Conservation (phyloP, 139 green algal genomes). For the Pycnococcus provasolii region DNA sequence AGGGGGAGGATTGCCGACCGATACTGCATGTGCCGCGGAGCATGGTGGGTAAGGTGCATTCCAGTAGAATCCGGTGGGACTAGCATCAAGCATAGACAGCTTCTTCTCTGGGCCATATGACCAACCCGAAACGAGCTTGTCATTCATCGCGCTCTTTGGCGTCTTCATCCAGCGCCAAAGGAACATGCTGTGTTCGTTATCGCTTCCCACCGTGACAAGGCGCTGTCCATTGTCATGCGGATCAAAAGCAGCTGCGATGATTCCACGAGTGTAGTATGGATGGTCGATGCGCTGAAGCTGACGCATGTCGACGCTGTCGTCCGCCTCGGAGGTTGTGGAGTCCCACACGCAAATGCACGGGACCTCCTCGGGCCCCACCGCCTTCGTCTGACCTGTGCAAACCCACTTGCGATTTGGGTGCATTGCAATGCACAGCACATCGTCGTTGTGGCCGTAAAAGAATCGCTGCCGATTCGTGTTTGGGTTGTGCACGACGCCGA, state of each 20-base stretch:
- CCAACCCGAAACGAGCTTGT: no score
- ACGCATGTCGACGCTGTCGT: background rate
- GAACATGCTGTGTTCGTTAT: constrained; percentile 20
- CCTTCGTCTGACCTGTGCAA: constrained; percentile 21
- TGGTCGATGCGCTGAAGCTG: constrained; percentile 8
- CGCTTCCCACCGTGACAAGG: background rate
- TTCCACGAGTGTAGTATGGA: background rate
- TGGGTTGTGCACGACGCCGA: constrained; percentile 23
- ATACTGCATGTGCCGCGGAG: no score
- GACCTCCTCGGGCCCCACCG: background rate
- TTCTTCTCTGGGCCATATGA: no score
- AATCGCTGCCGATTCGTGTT: constrained; percentile 19
- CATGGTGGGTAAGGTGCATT: no score
- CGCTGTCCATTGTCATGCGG: background rate
- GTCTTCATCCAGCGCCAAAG: constrained; percentile 14
- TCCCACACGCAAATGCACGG: constrained; percentile 23
- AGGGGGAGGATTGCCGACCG: no score
- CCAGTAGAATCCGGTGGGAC: no score
- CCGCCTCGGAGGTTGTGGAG: background rate
- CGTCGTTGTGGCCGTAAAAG: constrained; percentile 31
- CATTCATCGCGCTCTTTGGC: background rate
- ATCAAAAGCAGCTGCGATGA: background rate
- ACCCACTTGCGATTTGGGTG: constrained; percentile 26
- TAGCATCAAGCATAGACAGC: no score
- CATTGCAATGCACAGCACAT: constrained; percentile 26